phyloP scores from a whole-genome alignment of 2,329 filamentous ascomycete species.

The Fonsecaea monophora region DNA sequence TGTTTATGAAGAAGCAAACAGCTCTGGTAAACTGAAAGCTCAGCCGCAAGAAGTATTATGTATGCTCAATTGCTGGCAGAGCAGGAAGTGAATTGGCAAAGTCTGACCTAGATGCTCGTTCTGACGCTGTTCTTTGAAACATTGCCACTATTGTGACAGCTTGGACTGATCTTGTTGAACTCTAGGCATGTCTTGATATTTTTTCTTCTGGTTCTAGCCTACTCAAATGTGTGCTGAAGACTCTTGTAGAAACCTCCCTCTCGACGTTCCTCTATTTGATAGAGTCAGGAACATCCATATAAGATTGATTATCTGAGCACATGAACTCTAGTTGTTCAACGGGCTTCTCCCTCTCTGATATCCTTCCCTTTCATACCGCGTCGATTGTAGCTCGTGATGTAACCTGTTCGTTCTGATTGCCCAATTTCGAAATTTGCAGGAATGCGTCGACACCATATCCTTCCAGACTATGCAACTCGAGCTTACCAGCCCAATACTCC shows the following conservation, averaged over 20 bases:
- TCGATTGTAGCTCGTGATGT: conserved; percentile 79
- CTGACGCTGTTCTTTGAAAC: not conserved
- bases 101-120: conserved; percentile 47
- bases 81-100: conserved; percentile 58
- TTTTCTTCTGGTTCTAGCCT: not conserved
- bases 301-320: not conserved
- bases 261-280: not conserved
- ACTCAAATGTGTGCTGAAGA: not conserved
- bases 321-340: not conserved
- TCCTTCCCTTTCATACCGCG: conserved; percentile 61
- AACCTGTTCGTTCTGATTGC: conserved; percentile 97
- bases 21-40: conserved; percentile 61
- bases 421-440: conserved; percentile 91
- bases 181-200: not conserved
- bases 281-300: not conserved
- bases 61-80: conserved; percentile 54
- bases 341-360: not conserved
- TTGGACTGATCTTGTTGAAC: not conserved
- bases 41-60: conserved; percentile 52
- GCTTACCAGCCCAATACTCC: conserved; percentile 94
- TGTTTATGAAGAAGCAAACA: conserved; percentile 31
- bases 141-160: not conserved
- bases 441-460: conserved; percentile 97
- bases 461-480: conserved; percentile 90
- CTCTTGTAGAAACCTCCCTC: not conserved